Evolutionary conservation across 805 yeast genomes (phyloP).

Genomic region (Helenozyma baotianmanensis): DNA sequence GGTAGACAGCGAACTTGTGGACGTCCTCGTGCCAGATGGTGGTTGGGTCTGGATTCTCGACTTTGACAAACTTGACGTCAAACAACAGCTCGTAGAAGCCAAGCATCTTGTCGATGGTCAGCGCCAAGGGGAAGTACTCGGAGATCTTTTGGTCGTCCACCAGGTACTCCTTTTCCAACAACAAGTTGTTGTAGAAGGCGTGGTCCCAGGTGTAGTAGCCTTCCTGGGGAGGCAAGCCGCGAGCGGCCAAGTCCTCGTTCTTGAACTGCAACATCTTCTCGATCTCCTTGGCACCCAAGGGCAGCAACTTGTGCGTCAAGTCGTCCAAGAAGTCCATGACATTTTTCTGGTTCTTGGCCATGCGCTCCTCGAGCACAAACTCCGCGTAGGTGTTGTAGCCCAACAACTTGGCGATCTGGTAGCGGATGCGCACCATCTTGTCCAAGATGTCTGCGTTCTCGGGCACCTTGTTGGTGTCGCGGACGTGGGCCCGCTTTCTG

Average conservation of each 20-base stretch:
- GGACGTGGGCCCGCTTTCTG: constrained; percentile 60
- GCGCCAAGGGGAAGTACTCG: constrained; percentile 73
- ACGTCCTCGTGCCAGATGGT: constrained; percentile 79
- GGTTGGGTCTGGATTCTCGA: constrained; percentile 32
- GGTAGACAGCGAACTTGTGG: constrained; percentile 67
- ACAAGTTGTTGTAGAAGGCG: constrained; percentile 58
- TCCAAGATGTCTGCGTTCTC: constrained; percentile 58
- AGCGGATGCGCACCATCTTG: constrained; percentile 59
- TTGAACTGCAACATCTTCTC: constrained; percentile 48
- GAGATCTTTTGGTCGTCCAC: constrained; percentile 70
- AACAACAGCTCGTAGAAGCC: constrained; percentile 65
- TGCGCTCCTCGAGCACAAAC: constrained; percentile 67
- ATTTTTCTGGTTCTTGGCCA: constrained; percentile 66
- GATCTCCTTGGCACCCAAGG: constrained; percentile 56
- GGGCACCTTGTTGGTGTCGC: constrained; percentile 60
- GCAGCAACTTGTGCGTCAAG: constrained; percentile 52
- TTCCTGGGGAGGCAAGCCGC: constrained; percentile 39
- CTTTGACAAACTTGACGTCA: constrained; percentile 60
- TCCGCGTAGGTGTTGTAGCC: constrained; percentile 70
- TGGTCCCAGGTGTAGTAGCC: constrained; percentile 67
- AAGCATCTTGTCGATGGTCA: constrained; percentile 66
- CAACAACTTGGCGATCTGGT: constrained; percentile 54
- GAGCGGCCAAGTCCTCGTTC: constrained; percentile 43
- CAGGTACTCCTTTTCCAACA: constrained; percentile 62
- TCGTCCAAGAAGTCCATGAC: constrained; percentile 63